These are phyloP conservation scores for Perkinsus marinus DNA, from an alignment of 169 alveolate species.

Conservation along the genomic window DNA sequence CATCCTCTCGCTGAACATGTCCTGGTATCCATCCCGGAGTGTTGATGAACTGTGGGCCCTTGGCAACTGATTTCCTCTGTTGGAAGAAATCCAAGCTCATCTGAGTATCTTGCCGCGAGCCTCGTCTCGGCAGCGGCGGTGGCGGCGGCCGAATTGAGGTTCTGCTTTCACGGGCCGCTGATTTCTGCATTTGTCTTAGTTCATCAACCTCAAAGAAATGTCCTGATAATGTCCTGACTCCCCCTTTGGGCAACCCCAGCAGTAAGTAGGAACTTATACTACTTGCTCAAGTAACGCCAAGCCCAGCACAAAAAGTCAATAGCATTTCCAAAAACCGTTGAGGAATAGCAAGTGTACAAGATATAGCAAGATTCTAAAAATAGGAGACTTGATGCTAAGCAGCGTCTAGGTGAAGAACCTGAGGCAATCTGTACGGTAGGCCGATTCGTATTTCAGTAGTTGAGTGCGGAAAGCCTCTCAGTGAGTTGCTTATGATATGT, in stretches of 20 bases:
- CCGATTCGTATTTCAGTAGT: too few species aligned
- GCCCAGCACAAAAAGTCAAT: too few species aligned
- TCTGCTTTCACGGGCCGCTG: neutral
- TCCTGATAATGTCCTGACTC: too few species aligned
- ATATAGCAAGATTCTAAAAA: neutral
- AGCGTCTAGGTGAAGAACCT: neutral
- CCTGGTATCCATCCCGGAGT: neutral
- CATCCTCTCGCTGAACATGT: neutral
- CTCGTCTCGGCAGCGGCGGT: neutral
- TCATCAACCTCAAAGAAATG: too few species aligned
- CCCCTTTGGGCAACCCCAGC: too few species aligned
- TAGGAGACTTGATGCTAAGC: neutral
- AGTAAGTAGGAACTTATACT: too few species aligned
- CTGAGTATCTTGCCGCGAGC: neutral
- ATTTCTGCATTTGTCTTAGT: neutral
- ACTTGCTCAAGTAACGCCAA: too few species aligned
- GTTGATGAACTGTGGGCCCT: neutral
- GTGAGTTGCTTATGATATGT: too few species aligned
- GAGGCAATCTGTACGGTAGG: too few species aligned
- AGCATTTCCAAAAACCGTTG: too few species aligned
- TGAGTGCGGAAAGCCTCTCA: too few species aligned
- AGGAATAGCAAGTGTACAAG: neutral
- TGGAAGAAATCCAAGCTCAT: neutral
- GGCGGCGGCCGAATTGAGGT: neutral
- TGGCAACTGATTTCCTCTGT: neutral